phyloP scores from a whole-genome alignment of 306 rosid genomes.

The Dicorynia guianensis region DNA sequence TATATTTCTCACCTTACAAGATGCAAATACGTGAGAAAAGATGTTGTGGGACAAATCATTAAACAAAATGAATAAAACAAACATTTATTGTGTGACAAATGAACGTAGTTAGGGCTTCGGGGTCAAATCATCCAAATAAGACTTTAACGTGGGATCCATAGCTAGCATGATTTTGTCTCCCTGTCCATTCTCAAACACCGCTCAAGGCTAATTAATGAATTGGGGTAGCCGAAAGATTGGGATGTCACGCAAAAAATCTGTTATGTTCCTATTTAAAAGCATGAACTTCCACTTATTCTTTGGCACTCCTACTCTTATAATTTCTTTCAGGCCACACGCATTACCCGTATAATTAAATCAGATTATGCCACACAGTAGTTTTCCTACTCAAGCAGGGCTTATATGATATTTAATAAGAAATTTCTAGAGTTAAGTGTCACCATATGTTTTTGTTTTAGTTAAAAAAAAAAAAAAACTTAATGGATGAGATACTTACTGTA shows the following conservation, averaged over 20 bases:
- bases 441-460: no score
- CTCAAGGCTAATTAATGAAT: background rate
- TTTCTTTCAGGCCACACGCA: background rate
- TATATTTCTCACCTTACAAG: no score
- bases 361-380: no score
- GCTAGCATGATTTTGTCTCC: constrained; percentile 29
- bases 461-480: no score
- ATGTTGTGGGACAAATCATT: constrained; percentile 4
- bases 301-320: background rate
- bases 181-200: background rate
- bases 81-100: constrained; percentile 17
- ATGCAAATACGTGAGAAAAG: constrained; percentile 6
- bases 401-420: no score
- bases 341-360: no score
- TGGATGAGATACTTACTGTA: no score
- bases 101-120: constrained; percentile 12
- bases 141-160: constrained; percentile 37
- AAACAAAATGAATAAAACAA: background rate
- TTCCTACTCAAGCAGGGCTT: no score
- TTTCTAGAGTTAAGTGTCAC: no score
- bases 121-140: constrained; percentile 32
- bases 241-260: background rate
- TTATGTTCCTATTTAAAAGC: background rate
- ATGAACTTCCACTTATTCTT: background rate
- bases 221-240: constrained; percentile 1